Evolutionary conservation across 176 grass and related monocot species (phyloP).

Genomic region (Juncus effusus): DNA sequence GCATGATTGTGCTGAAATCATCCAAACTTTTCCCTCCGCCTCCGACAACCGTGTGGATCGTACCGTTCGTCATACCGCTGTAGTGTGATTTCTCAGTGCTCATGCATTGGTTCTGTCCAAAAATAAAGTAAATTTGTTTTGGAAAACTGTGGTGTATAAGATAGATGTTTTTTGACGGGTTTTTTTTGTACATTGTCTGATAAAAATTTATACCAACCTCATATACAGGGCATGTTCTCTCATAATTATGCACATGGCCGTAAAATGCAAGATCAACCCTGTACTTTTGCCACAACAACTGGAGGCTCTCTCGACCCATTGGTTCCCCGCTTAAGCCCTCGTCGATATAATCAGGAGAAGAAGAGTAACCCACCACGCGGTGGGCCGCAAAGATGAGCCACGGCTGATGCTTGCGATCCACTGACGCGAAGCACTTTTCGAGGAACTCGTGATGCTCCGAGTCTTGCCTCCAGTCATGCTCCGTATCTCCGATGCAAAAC

Average conservation of each 20-base stretch:
- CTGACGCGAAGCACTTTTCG: conserved; percentile 53
- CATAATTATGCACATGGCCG: conserved; percentile 85
- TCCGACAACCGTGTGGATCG: conserved; percentile 65
- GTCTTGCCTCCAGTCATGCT: conserved; percentile 69
- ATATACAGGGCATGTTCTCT: conserved; percentile 76
- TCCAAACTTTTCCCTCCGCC: conserved; percentile 52
- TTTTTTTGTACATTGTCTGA: not conserved
- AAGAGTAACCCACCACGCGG: conserved; percentile 78
- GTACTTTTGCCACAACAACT: conserved; percentile 74
- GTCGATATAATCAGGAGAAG: conserved; percentile 41
- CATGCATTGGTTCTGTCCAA: conserved; percentile 53
- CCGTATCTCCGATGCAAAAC: conserved; percentile 73
- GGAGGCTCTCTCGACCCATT: conserved; percentile 58
- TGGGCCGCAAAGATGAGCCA: conserved; percentile 82
- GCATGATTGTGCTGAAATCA: conserved; percentile 28
- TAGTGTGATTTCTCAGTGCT: conserved; percentile 48
- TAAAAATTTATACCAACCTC: conserved; percentile 30
- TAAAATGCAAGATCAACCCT: conserved; percentile 77
- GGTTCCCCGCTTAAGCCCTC: conserved; percentile 64
- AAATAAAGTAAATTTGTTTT: conserved; percentile 1
- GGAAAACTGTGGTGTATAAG: not conserved
- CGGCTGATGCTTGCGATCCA: conserved; percentile 66
- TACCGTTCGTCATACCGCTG: conserved; percentile 48
- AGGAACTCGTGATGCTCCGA: conserved; percentile 67
- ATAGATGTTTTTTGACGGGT: not conserved